These are phyloP conservation scores for Solanum dulcamara DNA, from an alignment of 257 asterid genomes.

Conservation along the genomic window DNA sequence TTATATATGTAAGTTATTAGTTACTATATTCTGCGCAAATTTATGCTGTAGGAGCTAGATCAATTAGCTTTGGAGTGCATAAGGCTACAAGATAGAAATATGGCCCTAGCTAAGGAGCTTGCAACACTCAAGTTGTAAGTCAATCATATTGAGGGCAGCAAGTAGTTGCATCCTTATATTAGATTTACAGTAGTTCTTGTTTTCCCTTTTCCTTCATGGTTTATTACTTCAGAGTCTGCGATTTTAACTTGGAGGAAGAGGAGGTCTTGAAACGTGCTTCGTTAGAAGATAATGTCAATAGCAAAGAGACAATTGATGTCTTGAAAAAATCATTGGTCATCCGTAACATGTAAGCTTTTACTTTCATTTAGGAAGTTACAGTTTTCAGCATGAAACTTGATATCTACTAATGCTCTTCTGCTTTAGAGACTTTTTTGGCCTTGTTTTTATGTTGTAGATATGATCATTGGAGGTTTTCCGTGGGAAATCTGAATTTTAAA, in stretches of 20 bases:
- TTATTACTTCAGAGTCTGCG: conserved; percentile 47
- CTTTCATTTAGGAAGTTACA: not conserved
- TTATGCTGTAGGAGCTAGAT: conserved; percentile 51
- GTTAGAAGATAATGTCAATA: conserved; percentile 50
- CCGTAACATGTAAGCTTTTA: conserved; percentile 59
- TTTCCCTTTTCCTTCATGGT: not conserved
- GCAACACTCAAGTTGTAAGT: conserved; percentile 80
- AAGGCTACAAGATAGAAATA: conserved; percentile 53
- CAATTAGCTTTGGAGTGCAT: conserved; percentile 44
- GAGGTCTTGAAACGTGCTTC: conserved; percentile 75
- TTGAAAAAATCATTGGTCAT: conserved; percentile 58
- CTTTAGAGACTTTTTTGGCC: not conserved
- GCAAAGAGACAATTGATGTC: conserved; percentile 63
- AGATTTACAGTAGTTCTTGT: not conserved
- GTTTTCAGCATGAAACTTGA: not conserved
- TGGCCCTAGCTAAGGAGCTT: conserved; percentile 86
- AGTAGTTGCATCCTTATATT: not conserved
- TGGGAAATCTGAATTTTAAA: not conserved
- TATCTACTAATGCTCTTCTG: not conserved
- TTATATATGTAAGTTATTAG: not conserved
- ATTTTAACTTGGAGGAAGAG: conserved; percentile 65
- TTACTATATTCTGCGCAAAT: not conserved
- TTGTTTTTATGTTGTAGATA: not conserved
- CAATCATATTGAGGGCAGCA: not conserved
- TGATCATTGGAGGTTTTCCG: not conserved